Percentiles rank a stretch among this genome's conserved stretches.
These are phyloP conservation scores for Salvia splendens DNA, from an alignment of 257 asterid genomes.

Conservation along the genomic window DNA sequence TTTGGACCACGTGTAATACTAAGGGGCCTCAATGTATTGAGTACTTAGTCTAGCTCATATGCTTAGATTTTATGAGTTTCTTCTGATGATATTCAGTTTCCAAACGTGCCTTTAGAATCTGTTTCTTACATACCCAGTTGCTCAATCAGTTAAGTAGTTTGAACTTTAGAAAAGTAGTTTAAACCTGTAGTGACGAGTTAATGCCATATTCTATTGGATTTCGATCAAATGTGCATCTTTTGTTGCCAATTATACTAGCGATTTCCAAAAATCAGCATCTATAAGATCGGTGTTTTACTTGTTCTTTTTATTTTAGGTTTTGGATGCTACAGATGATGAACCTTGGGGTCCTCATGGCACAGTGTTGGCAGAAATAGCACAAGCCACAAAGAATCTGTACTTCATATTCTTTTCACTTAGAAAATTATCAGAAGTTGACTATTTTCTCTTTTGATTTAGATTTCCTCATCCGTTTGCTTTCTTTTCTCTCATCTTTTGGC, in stretches of 20 bases:
- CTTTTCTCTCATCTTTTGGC: constrained; percentile 37
- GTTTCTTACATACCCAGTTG: neutral
- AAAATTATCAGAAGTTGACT: constrained; percentile 20
- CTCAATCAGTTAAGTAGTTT: neutral
- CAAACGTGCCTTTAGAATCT: constrained; percentile 9
- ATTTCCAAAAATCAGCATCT: neutral
- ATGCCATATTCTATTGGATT: neutral
- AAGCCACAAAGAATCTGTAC: constrained; percentile 89
- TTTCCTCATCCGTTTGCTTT: constrained; percentile 25
- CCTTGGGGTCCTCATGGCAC: constrained; percentile 99
- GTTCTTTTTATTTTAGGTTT: constrained; percentile 49
- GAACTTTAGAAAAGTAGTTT: constrained; percentile 1
- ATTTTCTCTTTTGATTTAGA: constrained; percentile 13
- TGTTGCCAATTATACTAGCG: neutral
- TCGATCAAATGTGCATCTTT: neutral
- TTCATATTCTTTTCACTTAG: constrained; percentile 19
- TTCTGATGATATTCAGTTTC: constrained; percentile 11
- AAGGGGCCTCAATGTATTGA: neutral
- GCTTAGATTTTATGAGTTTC: constrained; percentile 9
- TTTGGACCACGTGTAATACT: neutral
- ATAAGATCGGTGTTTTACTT: constrained; percentile 23
- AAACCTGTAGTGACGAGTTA: neutral
- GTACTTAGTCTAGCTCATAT: constrained; percentile 1
- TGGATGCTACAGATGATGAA: constrained; percentile 97
- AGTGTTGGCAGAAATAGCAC: constrained; percentile 88